Evolutionary conservation across 768 basidiomycete genomes (phyloP).

Genomic region (Mycena vitilis): DNA sequence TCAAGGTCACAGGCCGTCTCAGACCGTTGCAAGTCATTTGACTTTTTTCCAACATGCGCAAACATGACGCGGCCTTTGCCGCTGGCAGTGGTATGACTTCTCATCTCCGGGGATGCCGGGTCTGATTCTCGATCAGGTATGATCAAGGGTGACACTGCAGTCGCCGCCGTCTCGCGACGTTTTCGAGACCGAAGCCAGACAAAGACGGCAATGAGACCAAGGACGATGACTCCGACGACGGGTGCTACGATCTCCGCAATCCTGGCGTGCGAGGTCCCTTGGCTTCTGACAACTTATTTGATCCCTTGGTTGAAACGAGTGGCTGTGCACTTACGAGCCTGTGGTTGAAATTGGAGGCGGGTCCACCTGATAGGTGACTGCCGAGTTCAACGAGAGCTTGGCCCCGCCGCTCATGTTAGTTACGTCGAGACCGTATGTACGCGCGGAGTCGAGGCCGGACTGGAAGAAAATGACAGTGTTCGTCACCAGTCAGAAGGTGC

Average conservation of each 20-base stretch:
- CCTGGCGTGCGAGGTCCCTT: neutral
- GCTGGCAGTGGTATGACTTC: neutral
- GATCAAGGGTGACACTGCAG: conserved; percentile 5
- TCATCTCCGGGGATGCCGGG: no score
- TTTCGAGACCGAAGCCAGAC: conserved; percentile 13
- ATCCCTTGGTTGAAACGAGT: no score
- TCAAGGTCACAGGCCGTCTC: no score
- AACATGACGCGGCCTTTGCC: neutral
- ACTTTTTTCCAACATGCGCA: no score
- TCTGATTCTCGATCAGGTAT: neutral
- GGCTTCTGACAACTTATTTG: neutral
- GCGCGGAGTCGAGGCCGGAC: conserved; percentile 21
- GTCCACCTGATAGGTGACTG: conserved; percentile 5
- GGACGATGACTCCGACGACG: conserved; percentile 2
- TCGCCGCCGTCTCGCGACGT: neutral
- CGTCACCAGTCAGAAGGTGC: conserved; percentile 23
- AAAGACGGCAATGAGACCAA: neutral
- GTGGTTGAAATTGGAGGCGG: conserved; percentile 9
- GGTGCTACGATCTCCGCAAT: conserved; percentile 20
- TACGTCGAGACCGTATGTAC: conserved; percentile 14
- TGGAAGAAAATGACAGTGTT: conserved; percentile 21
- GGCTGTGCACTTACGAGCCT: neutral
- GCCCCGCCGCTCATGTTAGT: conserved; percentile 13
- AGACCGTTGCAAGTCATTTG: no score
- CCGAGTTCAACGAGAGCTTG: conserved; percentile 20